These are phyloP conservation scores for Exophiala sideris DNA, from an alignment of 2,329 filamentous ascomycete genomes.

Conservation along the genomic window DNA sequence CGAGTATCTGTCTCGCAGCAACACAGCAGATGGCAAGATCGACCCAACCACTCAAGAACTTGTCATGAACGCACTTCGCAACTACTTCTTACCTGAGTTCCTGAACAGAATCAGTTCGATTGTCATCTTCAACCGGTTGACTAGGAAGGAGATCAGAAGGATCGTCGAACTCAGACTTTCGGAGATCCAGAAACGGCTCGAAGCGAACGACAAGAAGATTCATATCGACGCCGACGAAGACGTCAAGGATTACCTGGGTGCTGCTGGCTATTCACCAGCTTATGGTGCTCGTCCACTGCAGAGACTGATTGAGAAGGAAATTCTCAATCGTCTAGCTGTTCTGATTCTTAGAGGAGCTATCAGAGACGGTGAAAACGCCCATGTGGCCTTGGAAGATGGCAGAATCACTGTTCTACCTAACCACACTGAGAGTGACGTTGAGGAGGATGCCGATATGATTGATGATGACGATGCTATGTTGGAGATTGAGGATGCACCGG, in stretches of 20 bases:
- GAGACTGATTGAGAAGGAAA: conserved; percentile 92
- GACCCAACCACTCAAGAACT: conserved; percentile 81
- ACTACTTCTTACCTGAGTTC: conserved; percentile 98
- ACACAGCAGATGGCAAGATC: conserved; percentile 75
- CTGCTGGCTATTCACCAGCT: conserved; percentile 87
- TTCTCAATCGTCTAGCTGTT: conserved; percentile 88
- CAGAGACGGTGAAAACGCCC: conserved; percentile 77
- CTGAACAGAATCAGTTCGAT: conserved; percentile 94
- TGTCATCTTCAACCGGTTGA: conserved; percentile 98
- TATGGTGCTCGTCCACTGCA: conserved; percentile 89
- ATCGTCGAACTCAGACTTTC: conserved; percentile 86
- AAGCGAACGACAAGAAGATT: conserved; percentile 79
- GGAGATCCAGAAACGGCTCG: conserved; percentile 91
- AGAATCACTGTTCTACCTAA: conserved; percentile 72
- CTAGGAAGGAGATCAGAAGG: conserved; percentile 81
- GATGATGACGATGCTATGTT: conserved; percentile 70
- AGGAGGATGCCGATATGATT: conserved; percentile 70
- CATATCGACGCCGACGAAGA: conserved; percentile 75
- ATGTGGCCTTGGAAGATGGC: conserved; percentile 73
- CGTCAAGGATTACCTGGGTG: conserved; percentile 89
- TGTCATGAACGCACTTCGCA: conserved; percentile 84
- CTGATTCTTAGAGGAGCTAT: conserved; percentile 83
- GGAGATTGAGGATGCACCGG: conserved; percentile 60
- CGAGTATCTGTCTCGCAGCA: conserved; percentile 81
- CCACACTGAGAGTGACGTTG: conserved; percentile 65